These are phyloP conservation scores for Hyphodiscus sp. DNA, from an alignment of 2,329 filamentous ascomycete genomes.

Conservation along the genomic window DNA sequence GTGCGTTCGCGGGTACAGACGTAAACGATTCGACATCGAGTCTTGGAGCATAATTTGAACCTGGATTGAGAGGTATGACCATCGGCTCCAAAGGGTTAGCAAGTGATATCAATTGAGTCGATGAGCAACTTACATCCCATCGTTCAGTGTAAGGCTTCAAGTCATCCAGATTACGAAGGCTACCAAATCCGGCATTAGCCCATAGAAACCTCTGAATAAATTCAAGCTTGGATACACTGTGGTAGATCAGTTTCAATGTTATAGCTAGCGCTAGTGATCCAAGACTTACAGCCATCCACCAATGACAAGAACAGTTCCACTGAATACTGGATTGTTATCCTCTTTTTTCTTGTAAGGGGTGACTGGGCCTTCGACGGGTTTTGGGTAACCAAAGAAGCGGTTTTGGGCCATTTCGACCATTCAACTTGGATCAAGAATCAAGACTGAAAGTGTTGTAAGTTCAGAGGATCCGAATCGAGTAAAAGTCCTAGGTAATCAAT, in stretches of 20 bases:
- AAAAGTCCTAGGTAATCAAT: no score
- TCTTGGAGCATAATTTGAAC: conserved; percentile 23
- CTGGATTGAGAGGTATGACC: conserved; percentile 44
- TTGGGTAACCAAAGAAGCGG: conserved; percentile 25
- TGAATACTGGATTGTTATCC: conserved; percentile 63
- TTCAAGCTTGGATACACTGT: conserved; percentile 48
- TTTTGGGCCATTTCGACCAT: not conserved
- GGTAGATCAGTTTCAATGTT: conserved; percentile 3
- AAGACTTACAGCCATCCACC: conserved; percentile 52
- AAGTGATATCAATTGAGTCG: not conserved
- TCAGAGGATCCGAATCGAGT: no score
- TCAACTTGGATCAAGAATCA: not conserved
- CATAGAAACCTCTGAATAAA: conserved; percentile 61
- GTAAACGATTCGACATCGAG: conserved; percentile 37
- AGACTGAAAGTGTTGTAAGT: no score
- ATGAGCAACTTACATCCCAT: conserved; percentile 39
- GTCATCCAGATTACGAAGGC: conserved; percentile 39
- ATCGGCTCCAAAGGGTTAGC: conserved; percentile 38
- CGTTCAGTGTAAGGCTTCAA: conserved; percentile 40
- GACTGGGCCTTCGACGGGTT: conserved; percentile 21
- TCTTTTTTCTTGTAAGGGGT: conserved; percentile 40
- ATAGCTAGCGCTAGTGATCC: not conserved
- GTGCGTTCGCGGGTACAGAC: conserved; percentile 35
- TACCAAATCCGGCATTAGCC: conserved; percentile 56
- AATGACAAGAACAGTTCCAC: conserved; percentile 56